These are phyloP conservation scores for Mallotus japonicus DNA, from an alignment of 441 rosid species.

Conservation along the genomic window DNA sequence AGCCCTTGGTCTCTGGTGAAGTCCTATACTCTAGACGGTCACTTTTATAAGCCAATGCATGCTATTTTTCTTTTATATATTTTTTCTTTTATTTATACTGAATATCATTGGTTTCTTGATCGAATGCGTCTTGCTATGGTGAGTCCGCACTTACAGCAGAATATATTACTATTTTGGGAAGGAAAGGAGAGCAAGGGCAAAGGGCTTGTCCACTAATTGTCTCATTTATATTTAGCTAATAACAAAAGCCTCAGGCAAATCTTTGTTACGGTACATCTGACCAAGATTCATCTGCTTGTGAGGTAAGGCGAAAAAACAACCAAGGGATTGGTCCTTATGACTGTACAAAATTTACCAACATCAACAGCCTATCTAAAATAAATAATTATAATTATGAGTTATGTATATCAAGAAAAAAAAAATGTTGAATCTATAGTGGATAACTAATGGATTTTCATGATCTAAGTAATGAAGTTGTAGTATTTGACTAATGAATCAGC, in stretches of 20 bases:
- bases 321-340: conserved; percentile 87
- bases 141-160: neutral
- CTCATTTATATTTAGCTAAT: too few species aligned
- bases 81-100: neutral
- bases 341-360: conserved; percentile 76
- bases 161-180: neutral
- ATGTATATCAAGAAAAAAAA: too few species aligned
- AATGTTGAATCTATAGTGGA: too few species aligned
- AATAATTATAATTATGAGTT: too few species aligned
- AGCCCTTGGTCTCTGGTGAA: conserved; percentile 96
- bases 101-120: neutral
- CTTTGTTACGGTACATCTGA: neutral
- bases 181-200: neutral
- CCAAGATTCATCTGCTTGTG: conserved; percentile 24
- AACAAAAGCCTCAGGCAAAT: neutral
- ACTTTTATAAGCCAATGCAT: conserved; percentile 2
- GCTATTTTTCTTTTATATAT: neutral
- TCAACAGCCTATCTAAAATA: conserved; percentile 41
- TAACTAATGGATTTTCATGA: too few species aligned
- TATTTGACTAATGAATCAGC: too few species aligned
- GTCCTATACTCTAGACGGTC: conserved; percentile 23
- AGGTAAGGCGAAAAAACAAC: conserved; percentile 73
- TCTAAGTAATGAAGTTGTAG: too few species aligned
- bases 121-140: neutral
- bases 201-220: neutral